phyloP scores from a whole-genome alignment of 2,329 filamentous ascomycete species.

The Ceratocystis diversiconidia region DNA sequence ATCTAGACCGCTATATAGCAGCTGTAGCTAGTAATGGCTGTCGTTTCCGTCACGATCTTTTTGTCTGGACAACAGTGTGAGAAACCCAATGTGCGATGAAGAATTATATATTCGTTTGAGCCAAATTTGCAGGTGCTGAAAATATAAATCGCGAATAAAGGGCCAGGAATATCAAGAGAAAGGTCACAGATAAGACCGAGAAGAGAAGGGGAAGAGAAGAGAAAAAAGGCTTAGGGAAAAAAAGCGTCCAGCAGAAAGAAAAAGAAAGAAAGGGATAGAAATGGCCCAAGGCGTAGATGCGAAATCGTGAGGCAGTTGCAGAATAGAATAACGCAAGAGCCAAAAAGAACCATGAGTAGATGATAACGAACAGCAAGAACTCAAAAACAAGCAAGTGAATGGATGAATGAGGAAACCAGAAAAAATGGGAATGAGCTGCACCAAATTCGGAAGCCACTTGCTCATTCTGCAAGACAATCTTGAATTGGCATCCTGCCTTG shows the following conservation, averaged over 20 bases:
- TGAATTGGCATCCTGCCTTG: neutral
- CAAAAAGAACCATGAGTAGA: neutral
- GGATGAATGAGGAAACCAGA: neutral
- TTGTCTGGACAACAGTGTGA: too few relatives aligned
- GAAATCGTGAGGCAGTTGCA: neutral
- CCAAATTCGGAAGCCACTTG: neutral
- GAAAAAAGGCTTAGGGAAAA: neutral
- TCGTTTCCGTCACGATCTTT: too few relatives aligned
- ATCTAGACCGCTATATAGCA: too few relatives aligned
- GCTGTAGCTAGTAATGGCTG: too few relatives aligned
- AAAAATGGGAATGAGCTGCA: neutral
- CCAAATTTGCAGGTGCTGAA: too few relatives aligned
- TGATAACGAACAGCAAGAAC: neutral
- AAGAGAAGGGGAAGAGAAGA: neutral
- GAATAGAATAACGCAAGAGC: neutral
- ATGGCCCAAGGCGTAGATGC: neutral
- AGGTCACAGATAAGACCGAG: neutral
- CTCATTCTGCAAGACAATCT: neutral
- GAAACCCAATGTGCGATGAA: too few relatives aligned
- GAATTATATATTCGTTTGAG: too few relatives aligned
- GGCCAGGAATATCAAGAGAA: too few relatives aligned
- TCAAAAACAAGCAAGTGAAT: neutral
- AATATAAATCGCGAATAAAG: too few relatives aligned
- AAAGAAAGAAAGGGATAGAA: neutral
- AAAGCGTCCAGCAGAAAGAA: neutral